Evolutionary conservation across 1,284 basidiomycete genomes (phyloP).

Genomic region (Puccinia sorghi): DNA sequence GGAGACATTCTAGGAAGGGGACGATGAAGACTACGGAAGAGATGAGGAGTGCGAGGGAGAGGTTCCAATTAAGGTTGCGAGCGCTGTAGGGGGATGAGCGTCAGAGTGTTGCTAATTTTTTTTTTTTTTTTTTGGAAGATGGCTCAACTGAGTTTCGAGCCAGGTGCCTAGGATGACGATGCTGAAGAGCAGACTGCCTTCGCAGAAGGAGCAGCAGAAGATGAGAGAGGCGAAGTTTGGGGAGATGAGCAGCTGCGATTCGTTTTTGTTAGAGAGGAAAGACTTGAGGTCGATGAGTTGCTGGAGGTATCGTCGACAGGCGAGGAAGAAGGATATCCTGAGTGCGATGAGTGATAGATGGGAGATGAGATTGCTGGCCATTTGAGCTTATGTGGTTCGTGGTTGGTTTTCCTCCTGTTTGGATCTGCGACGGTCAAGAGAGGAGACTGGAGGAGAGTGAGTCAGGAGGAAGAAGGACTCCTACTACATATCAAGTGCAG

Average conservation of each 20-base stretch:
- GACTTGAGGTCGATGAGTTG: not conserved
- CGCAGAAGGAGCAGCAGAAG: conserved; percentile 57
- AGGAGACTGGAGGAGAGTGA: too few species aligned
- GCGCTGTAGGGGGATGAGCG: conserved; percentile 51
- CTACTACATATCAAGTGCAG: too few species aligned
- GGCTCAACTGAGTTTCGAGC: conserved; percentile 30
- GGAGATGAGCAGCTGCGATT: conserved; percentile 44
- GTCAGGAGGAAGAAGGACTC: too few species aligned
- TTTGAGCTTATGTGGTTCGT: not conserved
- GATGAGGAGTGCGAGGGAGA: conserved; percentile 55
- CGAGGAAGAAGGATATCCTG: conserved; percentile 54
- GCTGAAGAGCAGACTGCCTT: conserved; percentile 56
- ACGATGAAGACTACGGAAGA: conserved; percentile 55
- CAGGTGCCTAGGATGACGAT: conserved; percentile 56
- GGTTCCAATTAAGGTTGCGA: conserved; percentile 56
- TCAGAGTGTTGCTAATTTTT: not conserved
- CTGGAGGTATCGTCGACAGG: conserved; percentile 47
- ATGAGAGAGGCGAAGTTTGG: conserved; percentile 52
- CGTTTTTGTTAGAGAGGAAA: not conserved
- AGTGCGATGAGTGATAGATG: conserved; percentile 42
- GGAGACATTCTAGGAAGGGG: conserved; percentile 36
- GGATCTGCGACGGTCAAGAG: too few species aligned
- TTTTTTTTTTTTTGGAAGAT: not conserved
- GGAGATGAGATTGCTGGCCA: conserved; percentile 13
- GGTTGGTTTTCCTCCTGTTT: too few species aligned